These are phyloP conservation scores for Evansstolkia leycettana DNA, from an alignment of 495 filamentous ascomycete genomes.

Conservation along the genomic window DNA sequence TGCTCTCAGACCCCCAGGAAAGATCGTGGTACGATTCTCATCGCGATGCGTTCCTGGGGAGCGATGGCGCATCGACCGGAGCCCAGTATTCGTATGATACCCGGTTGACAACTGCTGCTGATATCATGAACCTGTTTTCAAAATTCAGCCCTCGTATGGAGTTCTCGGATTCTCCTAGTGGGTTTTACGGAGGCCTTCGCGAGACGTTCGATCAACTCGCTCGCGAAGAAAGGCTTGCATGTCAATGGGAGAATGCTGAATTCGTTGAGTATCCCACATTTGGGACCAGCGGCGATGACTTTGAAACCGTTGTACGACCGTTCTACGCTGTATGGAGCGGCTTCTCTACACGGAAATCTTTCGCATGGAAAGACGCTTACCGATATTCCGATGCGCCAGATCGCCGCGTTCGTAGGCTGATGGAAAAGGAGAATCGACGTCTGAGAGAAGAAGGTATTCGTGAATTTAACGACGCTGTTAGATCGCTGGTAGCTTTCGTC, in stretches of 20 bases:
- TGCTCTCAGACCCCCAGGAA: conserved; percentile 91
- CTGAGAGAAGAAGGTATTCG: conserved; percentile 69
- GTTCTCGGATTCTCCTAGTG: conserved; percentile 58
- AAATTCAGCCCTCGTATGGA: conserved; percentile 66
- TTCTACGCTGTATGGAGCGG: conserved; percentile 77
- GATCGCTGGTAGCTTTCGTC: conserved; percentile 78
- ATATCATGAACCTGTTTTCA: conserved; percentile 60
- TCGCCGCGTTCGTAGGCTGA: conserved; percentile 64
- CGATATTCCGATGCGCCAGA: conserved; percentile 77
- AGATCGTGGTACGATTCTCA: conserved; percentile 97
- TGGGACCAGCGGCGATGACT: conserved; percentile 53
- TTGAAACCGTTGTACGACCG: conserved; percentile 56
- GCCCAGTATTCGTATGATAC: conserved; percentile 49
- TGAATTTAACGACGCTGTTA: conserved; percentile 90
- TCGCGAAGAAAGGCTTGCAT: conserved; percentile 65
- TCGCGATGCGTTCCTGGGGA: conserved; percentile 66
- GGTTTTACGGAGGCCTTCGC: conserved; percentile 73
- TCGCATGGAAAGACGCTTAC: conserved; percentile 80
- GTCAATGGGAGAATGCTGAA: conserved; percentile 50
- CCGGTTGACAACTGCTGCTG: conserved; percentile 61
- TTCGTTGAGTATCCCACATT: conserved; percentile 64
- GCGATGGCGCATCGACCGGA: conserved; percentile 27
- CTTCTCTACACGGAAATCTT: conserved; percentile 77
- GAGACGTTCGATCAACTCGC: conserved; percentile 69
- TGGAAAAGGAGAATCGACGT: conserved; percentile 92